phyloP scores from a whole-genome alignment of 2,329 filamentous ascomycete species.

The Arthroderma sp. region DNA sequence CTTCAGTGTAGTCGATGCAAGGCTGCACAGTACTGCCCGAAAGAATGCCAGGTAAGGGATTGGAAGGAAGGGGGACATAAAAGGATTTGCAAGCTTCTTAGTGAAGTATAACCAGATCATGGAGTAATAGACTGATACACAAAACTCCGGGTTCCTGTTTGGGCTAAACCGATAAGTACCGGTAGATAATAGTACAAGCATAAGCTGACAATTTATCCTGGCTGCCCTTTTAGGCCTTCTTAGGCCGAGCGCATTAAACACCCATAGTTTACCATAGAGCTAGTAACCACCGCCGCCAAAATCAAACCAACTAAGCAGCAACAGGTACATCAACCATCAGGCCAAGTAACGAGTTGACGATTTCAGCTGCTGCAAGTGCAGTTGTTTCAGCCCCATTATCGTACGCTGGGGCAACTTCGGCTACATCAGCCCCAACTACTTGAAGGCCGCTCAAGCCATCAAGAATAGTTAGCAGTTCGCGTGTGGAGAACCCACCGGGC shows the following conservation, averaged over 20 bases:
- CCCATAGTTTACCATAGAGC: too few species aligned
- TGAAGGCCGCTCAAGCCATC: constrained; percentile 68
- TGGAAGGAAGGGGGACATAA: constrained; percentile 4
- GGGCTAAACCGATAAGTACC: too few species aligned
- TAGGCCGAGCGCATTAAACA: too few species aligned
- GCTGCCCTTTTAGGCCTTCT: too few species aligned
- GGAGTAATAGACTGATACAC: too few species aligned
- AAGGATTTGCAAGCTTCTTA: not conserved
- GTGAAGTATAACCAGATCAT: too few species aligned
- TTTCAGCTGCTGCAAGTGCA: constrained; percentile 67
- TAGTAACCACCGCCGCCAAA: too few species aligned
- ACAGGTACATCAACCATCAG: constrained; percentile 34
- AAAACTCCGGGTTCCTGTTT: too few species aligned
- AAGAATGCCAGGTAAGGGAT: constrained; percentile 2
- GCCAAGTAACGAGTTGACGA: constrained; percentile 74
- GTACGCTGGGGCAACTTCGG: constrained; percentile 77
- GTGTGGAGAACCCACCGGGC: constrained; percentile 78
- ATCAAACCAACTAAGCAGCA: not conserved
- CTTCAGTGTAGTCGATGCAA: constrained; percentile 3
- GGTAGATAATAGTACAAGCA: too few species aligned
- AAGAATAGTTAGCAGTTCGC: constrained; percentile 73
- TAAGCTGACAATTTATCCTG: too few species aligned
- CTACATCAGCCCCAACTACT: constrained; percentile 75
- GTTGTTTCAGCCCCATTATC: constrained; percentile 70
- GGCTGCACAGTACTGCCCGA: constrained; percentile 5